Conservation (phyloP, 2,329 filamentous ascomycete genomes). For the Calonectria pseudoturangicola region DNA sequence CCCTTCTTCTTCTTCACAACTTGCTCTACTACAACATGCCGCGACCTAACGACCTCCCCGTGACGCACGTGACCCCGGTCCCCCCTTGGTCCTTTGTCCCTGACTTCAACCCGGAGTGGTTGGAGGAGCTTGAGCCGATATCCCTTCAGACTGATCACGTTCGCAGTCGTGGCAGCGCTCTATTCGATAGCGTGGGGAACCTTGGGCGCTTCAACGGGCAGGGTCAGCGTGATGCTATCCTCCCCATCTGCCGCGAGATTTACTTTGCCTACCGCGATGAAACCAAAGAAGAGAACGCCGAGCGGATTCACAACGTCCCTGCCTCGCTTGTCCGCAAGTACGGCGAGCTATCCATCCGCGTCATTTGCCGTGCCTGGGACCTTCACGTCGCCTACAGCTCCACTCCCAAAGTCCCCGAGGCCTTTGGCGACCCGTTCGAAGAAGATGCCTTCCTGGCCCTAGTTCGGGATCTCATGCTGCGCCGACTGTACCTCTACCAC, state of each 20-base stretch:
- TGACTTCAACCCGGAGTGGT: constrained; percentile 33
- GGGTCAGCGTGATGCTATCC: constrained; percentile 36
- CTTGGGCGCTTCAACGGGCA: constrained; percentile 33
- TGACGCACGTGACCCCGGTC: constrained; percentile 38
- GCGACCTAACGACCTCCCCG: constrained; percentile 34
- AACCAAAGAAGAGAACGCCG: constrained; percentile 14
- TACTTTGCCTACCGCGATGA: constrained; percentile 33
- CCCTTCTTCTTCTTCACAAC: not conserved
- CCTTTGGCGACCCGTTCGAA: constrained; percentile 31
- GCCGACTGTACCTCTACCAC: constrained; percentile 42
- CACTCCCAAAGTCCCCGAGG: constrained; percentile 39
- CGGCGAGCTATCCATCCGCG: constrained; percentile 46
- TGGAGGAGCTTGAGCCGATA: constrained; percentile 31
- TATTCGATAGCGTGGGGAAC: constrained; percentile 38
- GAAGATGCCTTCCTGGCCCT: constrained; percentile 38
- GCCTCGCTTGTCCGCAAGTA: constrained; percentile 45
- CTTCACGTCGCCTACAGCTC: constrained; percentile 45
- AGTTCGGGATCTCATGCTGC: constrained; percentile 39
- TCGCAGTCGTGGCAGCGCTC: constrained; percentile 35
- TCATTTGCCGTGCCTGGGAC: constrained; percentile 48
- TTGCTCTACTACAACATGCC: not conserved
- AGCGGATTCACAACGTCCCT: constrained; percentile 46
- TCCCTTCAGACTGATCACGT: constrained; percentile 39
- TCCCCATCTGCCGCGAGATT: constrained; percentile 43
- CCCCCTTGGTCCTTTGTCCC: constrained; percentile 37